phyloP scores from a whole-genome alignment of 169 alveolate genomes.

The Plasmodium coatneyi region DNA sequence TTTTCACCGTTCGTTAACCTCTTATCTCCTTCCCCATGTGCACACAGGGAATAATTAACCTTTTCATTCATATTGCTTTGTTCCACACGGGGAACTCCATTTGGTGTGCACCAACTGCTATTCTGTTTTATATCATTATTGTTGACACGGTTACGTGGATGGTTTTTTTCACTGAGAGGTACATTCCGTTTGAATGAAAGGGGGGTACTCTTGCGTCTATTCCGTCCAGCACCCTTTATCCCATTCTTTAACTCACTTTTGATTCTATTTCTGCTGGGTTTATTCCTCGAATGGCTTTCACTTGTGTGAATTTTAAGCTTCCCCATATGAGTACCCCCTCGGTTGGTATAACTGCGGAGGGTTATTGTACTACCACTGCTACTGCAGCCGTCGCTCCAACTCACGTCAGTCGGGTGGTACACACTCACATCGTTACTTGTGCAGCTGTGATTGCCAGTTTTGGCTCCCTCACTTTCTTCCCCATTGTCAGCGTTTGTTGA shows the following conservation, averaged over 20 bases:
- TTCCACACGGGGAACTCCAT: neutral
- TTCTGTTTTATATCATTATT: neutral
- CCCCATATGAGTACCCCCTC: neutral
- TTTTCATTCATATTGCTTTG: neutral
- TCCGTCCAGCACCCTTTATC: neutral
- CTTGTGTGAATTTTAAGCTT: neutral
- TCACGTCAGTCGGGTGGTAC: neutral
- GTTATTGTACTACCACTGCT: neutral
- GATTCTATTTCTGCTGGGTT: neutral
- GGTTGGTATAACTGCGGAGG: neutral
- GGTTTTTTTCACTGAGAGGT: neutral
- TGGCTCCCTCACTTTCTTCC: neutral
- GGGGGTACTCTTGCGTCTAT: neutral
- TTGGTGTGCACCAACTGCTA: neutral
- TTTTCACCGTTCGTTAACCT: neutral
- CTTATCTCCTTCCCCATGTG: neutral
- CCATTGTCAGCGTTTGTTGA: conserved; percentile 10
- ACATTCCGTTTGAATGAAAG: neutral
- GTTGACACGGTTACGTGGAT: neutral
- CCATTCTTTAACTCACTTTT: neutral
- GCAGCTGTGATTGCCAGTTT: neutral
- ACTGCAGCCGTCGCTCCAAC: neutral
- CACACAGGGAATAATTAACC: neutral
- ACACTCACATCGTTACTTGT: neutral
- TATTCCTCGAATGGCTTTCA: neutral